phyloP scores from a whole-genome alignment of 2,329 filamentous ascomycete genomes.

The Talaromyces albobiverticillius region DNA sequence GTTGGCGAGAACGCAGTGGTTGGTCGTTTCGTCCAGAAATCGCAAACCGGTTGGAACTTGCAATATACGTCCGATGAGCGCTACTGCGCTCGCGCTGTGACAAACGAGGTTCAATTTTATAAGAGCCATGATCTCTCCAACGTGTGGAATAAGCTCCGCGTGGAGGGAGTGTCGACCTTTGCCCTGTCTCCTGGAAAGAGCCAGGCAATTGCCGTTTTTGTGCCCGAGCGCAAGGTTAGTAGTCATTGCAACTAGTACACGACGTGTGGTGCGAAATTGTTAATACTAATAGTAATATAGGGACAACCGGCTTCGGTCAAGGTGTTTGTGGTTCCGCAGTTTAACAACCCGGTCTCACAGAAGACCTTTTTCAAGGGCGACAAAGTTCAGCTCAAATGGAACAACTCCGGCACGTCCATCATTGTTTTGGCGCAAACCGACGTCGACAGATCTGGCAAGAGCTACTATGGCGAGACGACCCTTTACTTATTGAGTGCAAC shows the following conservation, averaged over 20 bases:
- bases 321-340: slow-evolving; percentile 89
- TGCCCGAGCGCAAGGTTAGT: slow-evolving; percentile 85
- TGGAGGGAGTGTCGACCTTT: slow-evolving; percentile 88
- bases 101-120: slow-evolving; percentile 98
- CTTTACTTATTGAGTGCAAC: slow-evolving; percentile 92
- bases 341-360: slow-evolving; percentile 78
- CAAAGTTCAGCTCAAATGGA: slow-evolving; percentile 99
- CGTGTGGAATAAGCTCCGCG: slow-evolving; percentile 92
- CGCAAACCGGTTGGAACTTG: slow-evolving; percentile 92
- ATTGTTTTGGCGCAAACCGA: slow-evolving; percentile 97
- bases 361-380: slow-evolving; percentile 99
- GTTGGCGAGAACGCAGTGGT: slow-evolving; percentile 70
- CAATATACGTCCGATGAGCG: slow-evolving; percentile 94
- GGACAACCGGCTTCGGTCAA: slow-evolving; percentile 92
- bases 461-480: slow-evolving; percentile 97
- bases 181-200: slow-evolving; percentile 84
- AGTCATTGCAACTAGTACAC: slow-evolving; percentile 24
- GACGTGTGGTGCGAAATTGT: too few species aligned
- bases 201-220: slow-evolving; percentile 89
- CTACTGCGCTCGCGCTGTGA: slow-evolving; percentile 88
- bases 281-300: slow-evolving; percentile 43
- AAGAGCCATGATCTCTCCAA: slow-evolving; percentile 79
- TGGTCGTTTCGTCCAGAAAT: slow-evolving; percentile 92
- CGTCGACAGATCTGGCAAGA: slow-evolving; percentile 97
- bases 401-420: slow-evolving; percentile 82